phyloP scores from a whole-genome alignment of 2,329 filamentous ascomycete species.

The Penicillium oxalicum region DNA sequence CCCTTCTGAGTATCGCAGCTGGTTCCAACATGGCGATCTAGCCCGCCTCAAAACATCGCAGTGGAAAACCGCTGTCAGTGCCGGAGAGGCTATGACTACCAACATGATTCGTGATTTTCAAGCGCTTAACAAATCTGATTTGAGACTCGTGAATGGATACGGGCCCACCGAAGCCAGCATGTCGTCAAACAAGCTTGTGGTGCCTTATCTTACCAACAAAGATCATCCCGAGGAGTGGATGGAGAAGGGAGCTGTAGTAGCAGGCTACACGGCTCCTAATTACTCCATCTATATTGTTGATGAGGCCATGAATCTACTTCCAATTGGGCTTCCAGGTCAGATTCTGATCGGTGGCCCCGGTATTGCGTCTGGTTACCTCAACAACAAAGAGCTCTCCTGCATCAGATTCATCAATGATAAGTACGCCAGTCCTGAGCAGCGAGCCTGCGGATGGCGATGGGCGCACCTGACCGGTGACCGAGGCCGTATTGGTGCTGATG shows the following conservation, averaged over 20 bases:
- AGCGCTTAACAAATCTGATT: background rate
- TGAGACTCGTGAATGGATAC: background rate
- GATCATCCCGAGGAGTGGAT: too few relatives aligned
- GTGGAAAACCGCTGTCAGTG: background rate
- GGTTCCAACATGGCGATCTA: background rate
- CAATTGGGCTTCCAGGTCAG: too few relatives aligned
- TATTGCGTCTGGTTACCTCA: constrained; percentile 23
- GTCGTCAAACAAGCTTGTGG: too few relatives aligned
- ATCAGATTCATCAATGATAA: constrained; percentile 5
- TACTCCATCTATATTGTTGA: too few relatives aligned
- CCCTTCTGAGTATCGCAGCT: background rate
- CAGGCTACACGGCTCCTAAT: too few relatives aligned
- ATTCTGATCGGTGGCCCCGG: too few relatives aligned
- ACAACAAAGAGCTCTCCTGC: constrained; percentile 7
- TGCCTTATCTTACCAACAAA: too few relatives aligned
- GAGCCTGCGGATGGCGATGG: constrained; percentile 5
- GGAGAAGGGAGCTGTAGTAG: too few relatives aligned
- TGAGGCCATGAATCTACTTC: too few relatives aligned
- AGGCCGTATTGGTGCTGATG: constrained; percentile 16
- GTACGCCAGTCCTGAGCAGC: background rate
- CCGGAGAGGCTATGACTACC: background rate
- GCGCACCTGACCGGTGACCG: constrained; percentile 22
- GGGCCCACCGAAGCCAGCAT: background rate
- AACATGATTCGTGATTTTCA: background rate
- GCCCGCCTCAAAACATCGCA: background rate